These are phyloP conservation scores for Orbilia ellipsospora DNA, from an alignment of 2,329 filamentous ascomycete genomes.

Conservation along the genomic window DNA sequence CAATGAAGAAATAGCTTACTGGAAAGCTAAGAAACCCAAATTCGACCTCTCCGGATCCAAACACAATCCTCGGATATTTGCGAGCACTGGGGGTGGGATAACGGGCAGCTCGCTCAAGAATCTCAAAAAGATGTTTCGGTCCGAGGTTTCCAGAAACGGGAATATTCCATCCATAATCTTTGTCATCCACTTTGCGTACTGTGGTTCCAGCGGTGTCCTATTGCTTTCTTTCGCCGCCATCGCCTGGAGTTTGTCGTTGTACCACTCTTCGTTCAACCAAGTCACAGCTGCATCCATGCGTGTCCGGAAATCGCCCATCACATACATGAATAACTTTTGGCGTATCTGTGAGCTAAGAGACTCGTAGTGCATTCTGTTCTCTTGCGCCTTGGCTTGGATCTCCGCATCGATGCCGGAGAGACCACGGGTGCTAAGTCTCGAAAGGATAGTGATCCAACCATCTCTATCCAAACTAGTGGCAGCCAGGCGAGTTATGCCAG, in stretches of 20 bases:
- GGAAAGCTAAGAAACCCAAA: constrained; percentile 72
- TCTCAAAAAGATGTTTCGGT: constrained; percentile 82
- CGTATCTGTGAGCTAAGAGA: constrained; percentile 77
- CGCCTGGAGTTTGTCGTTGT: constrained; percentile 78
- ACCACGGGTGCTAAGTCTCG: constrained; percentile 83
- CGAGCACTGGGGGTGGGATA: constrained; percentile 76
- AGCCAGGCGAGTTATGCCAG: constrained; percentile 84
- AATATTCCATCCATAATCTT: constrained; percentile 88
- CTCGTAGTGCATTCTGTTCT: constrained; percentile 59
- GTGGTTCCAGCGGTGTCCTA: constrained; percentile 66
- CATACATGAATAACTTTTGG: constrained; percentile 82
- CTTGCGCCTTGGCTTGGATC: constrained; percentile 70
- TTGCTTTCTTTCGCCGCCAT: constrained; percentile 62
- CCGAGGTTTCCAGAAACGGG: constrained; percentile 88
- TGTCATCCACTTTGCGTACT: constrained; percentile 83
- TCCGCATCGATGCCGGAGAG: constrained; percentile 69
- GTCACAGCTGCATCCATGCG: constrained; percentile 90
- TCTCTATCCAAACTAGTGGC: constrained; percentile 86
- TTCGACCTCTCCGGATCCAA: constrained; percentile 74
- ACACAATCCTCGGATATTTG: constrained; percentile 76
- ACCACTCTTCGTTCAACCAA: constrained; percentile 99
- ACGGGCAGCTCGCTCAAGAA: constrained; percentile 92
- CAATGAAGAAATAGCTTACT: constrained; percentile 64
- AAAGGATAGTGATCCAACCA: constrained; percentile 89
- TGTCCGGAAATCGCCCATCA: constrained; percentile 89